Evolutionary conservation across 2,329 filamentous ascomycete genomes (phyloP), one percentile per base, ranked within the genome.

Genomic region (Teratosphaeria nubilosa): DNA sequence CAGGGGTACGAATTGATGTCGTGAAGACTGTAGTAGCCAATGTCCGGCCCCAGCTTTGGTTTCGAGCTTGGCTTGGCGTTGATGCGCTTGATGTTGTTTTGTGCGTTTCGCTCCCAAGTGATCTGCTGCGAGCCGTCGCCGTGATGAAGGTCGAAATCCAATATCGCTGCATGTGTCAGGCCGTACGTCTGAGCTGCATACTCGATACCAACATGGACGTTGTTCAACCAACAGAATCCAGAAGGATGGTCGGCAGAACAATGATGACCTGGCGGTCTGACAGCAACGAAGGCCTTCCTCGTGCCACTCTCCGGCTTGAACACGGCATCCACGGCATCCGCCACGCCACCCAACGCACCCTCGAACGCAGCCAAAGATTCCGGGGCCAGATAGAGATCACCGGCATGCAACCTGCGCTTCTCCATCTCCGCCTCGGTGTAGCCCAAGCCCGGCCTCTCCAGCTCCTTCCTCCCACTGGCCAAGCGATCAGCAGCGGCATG

Each of bases 1-100:
- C 94, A 99, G 0, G 95, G 94, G 69, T 95, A 99, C 0, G 92
- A 97, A 74, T 99, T 97, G 76, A 99, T 96, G 69, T 99, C 94
- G 72, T 99, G 94, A 51, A 99, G 73, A 71, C 91, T 96, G 73
- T 96, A 97, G 71, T 99, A 99, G 10, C 91, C 94, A 66, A 97
- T 94, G 0, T 71, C 69, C 3, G 69, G 69, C 16, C 59, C 62
- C 14, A 70, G 58, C 56, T 66, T 69, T 50, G 65, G 31, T 56
- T 70, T 70, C 54, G 58, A 66, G 53, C 66, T 66, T 3, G 65
- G 62, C 54, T 68, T 70, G 10, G 62, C 66, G 51, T 62, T 63
- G n/a, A 64, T 27, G n/a, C 68, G 66, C 58, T 70, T 64, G 24
- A 51, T 14, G 16, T 58, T 66, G 48, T 87, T 83, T 60, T 87